phyloP scores from a whole-genome alignment of 441 rosid genomes.

The Capsella rubella region DNA sequence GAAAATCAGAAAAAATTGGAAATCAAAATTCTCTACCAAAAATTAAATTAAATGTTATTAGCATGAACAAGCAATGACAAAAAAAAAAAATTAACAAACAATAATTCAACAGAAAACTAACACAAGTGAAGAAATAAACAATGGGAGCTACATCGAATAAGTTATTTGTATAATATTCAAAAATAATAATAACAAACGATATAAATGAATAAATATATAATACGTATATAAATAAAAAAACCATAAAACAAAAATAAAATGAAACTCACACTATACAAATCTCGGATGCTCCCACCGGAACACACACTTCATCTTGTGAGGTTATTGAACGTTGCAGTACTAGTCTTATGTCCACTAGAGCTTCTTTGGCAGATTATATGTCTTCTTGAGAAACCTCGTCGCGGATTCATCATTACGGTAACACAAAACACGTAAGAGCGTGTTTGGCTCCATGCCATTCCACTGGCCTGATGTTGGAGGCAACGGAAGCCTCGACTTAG shows the following conservation, averaged over 20 bases:
- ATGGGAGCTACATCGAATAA: slow-evolving; percentile 25
- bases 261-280: slow-evolving; percentile 47
- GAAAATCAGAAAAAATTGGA: too few relatives aligned
- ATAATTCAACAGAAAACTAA: not conserved
- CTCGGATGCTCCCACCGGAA: slow-evolving; percentile 39
- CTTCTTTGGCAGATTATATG: slow-evolving; percentile 90
- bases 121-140: slow-evolving; percentile 4
- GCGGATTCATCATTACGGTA: slow-evolving; percentile 90
- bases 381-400: slow-evolving; percentile 82
- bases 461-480: slow-evolving; percentile 95
- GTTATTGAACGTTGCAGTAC: slow-evolving; percentile 30
- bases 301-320: slow-evolving; percentile 31
- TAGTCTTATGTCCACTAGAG: slow-evolving; percentile 44
- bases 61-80: not conserved
- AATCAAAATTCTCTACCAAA: not conserved
- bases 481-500: slow-evolving; percentile 83
- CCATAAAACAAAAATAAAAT: slow-evolving; percentile 8
- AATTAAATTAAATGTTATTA: not conserved
- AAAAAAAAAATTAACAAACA: not conserved
- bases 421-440: slow-evolving; percentile 83
- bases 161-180: slow-evolving; percentile 32
- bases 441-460: slow-evolving; percentile 90
- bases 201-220: slow-evolving; percentile 33
- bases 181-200: slow-evolving; percentile 35
- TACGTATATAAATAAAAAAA: slow-evolving; percentile 16